Percentiles rank a stretch among this genome's conserved stretches.
Evolutionary conservation across 2,329 filamentous ascomycete species (phyloP).

Genomic region (Alternaria triticina): DNA sequence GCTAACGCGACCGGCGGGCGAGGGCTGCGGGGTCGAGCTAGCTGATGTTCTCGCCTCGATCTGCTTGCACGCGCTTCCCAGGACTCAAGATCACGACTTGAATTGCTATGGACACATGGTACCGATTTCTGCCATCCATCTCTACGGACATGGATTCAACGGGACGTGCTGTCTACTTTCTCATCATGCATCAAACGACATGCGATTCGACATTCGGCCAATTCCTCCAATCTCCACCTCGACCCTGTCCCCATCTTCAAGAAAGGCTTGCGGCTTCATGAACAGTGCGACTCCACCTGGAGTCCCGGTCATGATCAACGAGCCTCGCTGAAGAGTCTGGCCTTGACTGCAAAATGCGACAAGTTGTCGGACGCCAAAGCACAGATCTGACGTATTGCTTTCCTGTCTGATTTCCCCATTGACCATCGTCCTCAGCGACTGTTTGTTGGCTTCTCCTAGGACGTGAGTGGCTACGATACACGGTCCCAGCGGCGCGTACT

Average conservation of each 20-base stretch:
- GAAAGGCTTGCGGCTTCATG: constrained; percentile 47
- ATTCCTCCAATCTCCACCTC: constrained; percentile 26
- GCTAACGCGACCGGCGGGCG: neutral
- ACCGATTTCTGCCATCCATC: too few species aligned
- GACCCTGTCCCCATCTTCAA: constrained; percentile 48
- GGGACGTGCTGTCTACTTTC: too few species aligned
- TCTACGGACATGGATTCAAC: too few species aligned
- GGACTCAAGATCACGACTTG: too few species aligned
- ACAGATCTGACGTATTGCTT: neutral
- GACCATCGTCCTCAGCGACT: neutral
- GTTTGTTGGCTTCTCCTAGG: neutral
- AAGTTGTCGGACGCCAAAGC: neutral
- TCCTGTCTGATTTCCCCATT: neutral
- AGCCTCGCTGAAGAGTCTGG: constrained; percentile 46
- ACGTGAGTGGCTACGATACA: neutral
- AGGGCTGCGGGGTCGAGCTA: neutral
- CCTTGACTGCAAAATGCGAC: constrained; percentile 21
- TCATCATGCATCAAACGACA: too few species aligned
- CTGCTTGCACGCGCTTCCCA: too few species aligned
- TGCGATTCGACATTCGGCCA: neutral
- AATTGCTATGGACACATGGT: too few species aligned
- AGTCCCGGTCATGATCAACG: constrained; percentile 55
- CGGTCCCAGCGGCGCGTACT: constrained; percentile 57
- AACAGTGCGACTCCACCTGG: constrained; percentile 52
- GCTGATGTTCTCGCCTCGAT: too few species aligned